Conservation (phyloP, 805 yeast genomes). For the Komagataella pastoris region DNA sequence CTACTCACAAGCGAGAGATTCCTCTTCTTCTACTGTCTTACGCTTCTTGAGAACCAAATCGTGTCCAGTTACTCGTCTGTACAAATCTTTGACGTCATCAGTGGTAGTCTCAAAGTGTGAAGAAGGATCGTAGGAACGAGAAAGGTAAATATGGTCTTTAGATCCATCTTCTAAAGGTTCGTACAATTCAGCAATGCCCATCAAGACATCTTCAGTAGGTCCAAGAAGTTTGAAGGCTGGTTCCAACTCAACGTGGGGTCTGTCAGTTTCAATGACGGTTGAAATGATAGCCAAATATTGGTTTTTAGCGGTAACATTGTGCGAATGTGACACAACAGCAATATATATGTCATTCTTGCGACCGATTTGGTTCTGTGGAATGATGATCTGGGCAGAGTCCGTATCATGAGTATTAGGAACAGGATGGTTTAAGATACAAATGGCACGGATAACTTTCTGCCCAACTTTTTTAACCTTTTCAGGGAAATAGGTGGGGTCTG, state of each 20-base stretch:
- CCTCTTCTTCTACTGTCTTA: constrained; percentile 51
- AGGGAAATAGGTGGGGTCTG: constrained; percentile 97
- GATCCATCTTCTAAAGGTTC: constrained; percentile 83
- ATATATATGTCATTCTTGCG: constrained; percentile 91
- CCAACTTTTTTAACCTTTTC: constrained; percentile 64
- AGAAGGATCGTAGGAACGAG: constrained; percentile 85
- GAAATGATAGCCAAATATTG: constrained; percentile 89
- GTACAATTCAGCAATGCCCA: constrained; percentile 87
- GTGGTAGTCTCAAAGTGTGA: constrained; percentile 95
- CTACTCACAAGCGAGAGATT: constrained; percentile 23
- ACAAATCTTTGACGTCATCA: constrained; percentile 91
- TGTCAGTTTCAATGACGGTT: constrained; percentile 85
- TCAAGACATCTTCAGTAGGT: constrained; percentile 64
- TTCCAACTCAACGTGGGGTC: constrained; percentile 84
- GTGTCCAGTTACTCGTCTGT: constrained; percentile 83
- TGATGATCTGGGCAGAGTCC: constrained; percentile 87
- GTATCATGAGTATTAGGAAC: constrained; percentile 69
- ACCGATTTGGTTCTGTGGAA: constrained; percentile 91
- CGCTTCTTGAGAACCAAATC: constrained; percentile 80
- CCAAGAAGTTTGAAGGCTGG: constrained; percentile 91
- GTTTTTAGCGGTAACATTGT: constrained; percentile 82
- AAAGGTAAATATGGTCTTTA: constrained; percentile 63
- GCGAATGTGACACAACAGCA: constrained; percentile 80
- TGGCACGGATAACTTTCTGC: constrained; percentile 63
- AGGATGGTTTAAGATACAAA: constrained; percentile 86